These are phyloP conservation scores for Blastocrithidia nonstop DNA, from an alignment of 208 protist species.

Conservation along the genomic window DNA sequence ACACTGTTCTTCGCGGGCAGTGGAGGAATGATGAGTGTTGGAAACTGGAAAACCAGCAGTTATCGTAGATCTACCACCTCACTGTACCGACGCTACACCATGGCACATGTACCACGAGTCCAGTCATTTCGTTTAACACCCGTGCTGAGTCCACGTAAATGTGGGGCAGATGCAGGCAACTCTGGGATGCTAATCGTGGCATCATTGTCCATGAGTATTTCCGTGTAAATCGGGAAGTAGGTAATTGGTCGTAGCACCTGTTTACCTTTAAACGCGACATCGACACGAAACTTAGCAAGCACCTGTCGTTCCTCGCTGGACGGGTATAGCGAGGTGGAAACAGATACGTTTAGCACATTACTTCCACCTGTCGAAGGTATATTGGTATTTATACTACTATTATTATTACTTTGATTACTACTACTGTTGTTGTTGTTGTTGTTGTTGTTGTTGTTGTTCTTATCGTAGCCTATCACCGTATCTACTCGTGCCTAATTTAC, in stretches of 20 bases:
- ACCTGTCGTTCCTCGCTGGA: neutral
- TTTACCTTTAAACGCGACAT: conserved; percentile 22
- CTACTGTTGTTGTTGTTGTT: neutral
- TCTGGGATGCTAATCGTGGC: conserved; percentile 21
- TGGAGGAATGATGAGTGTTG: conserved; percentile 57
- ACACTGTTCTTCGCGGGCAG: conserved; percentile 51
- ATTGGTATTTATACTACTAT: neutral
- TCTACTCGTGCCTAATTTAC: too few species aligned
- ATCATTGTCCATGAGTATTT: conserved; percentile 27
- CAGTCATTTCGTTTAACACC: conserved; percentile 39
- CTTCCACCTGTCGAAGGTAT: too few species aligned
- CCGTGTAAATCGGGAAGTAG: conserved; percentile 54
- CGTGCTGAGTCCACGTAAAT: conserved; percentile 17
- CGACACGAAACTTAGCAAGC: conserved; percentile 32
- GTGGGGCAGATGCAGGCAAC: conserved; percentile 20
- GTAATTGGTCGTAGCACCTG: conserved; percentile 45
- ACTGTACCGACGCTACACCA: conserved; percentile 68
- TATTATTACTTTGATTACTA: conserved; percentile 1
- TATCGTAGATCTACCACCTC: conserved; percentile 57
- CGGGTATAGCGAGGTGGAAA: too few species aligned
- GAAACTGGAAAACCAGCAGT: conserved; percentile 58
- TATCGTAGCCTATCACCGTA: too few species aligned
- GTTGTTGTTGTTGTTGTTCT: neutral
- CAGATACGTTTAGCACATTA: too few species aligned
- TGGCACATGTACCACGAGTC: conserved; percentile 19